Evolutionary conservation across 306 rosid genomes (phyloP), one percentile per base, ranked within the genome.

Genomic region (Nissolia schottii): DNA sequence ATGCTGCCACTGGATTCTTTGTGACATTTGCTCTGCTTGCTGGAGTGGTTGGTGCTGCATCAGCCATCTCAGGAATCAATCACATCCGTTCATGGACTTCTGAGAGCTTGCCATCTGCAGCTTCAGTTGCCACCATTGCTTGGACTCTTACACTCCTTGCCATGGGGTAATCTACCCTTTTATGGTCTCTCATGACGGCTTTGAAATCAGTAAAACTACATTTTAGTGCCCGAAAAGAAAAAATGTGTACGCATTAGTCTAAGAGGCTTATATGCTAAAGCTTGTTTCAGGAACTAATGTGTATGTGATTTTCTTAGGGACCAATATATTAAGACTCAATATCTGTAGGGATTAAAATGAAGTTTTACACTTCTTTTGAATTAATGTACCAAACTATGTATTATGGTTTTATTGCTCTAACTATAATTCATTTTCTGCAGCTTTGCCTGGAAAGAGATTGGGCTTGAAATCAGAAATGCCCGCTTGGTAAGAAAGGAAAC

Each of bases 1-100:
- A 94, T 73, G 97, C 92, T 37, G 89, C 99, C 24, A 91, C 96
- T 14, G 97, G 99, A 3, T 94, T 94, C 89, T 91, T 89, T 50
- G 97, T 91, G 37, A 85, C 82, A 22, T 88, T 91, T 74, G 80
- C 97, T 77, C 48, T 89, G 81, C 48, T 91, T 1, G 97, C 97
- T 38, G 96, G 89, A 79, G 99, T 89, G 6, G 87, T 91, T 60
- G 99, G 99, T n/a, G 97, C 64, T 71, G 99, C 90, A 37, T 86
- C 96, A 11, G 81, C 78, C 14, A 78, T 95, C 9, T 58, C 87
- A n/a, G 98, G 97, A 70, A 27, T 85, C 64, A 89, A 58, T 77
- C 97, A 95, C 77, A 51, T 94, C 27, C 88, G 92, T 11, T 49
- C 88, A 13, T 86, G 96, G 97, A 89, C 79, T 79, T 1, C 76